phyloP scores from a whole-genome alignment of 1,284 basidiomycete species.

The Sphaerobolus stellatus region DNA sequence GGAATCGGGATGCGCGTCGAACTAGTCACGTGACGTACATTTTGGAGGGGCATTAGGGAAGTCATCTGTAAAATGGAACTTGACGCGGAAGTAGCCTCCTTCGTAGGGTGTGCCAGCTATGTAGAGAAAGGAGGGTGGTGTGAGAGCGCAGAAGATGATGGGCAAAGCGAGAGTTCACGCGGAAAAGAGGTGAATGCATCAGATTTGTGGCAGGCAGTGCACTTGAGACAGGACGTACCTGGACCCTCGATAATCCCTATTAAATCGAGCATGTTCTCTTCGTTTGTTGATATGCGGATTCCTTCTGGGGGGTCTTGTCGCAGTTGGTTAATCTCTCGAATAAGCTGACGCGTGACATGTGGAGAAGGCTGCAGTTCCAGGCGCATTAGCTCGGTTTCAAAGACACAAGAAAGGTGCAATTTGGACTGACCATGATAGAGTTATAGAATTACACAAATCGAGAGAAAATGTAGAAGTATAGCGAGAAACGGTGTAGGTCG shows the following conservation, averaged over 20 bases:
- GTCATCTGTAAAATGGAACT: conserved; percentile 85
- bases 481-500: neutral
- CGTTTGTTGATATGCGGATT: conserved; percentile 78
- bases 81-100: conserved; percentile 86
- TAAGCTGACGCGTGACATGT: conserved; percentile 66
- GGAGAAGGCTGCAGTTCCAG: conserved; percentile 18
- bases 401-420: neutral
- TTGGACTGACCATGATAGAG: neutral
- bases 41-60: conserved; percentile 90
- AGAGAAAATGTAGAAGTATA: neutral
- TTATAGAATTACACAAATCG: neutral
- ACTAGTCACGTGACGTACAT: conserved; percentile 54
- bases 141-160: conserved; percentile 10
- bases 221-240: conserved; percentile 45
- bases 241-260: conserved; percentile 79
- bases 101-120: conserved; percentile 88
- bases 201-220: conserved; percentile 29
- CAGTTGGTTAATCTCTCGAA: conserved; percentile 80
- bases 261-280: conserved; percentile 83
- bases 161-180: conserved; percentile 18
- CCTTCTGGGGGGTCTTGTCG: conserved; percentile 83
- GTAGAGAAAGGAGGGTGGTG: conserved; percentile 16
- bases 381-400: too few species aligned
- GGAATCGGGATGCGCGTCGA: neutral
- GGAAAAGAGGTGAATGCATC: conserved; percentile 16